phyloP scores from a whole-genome alignment of 441 rosid genomes.

The Pelargonium citronellum region DNA sequence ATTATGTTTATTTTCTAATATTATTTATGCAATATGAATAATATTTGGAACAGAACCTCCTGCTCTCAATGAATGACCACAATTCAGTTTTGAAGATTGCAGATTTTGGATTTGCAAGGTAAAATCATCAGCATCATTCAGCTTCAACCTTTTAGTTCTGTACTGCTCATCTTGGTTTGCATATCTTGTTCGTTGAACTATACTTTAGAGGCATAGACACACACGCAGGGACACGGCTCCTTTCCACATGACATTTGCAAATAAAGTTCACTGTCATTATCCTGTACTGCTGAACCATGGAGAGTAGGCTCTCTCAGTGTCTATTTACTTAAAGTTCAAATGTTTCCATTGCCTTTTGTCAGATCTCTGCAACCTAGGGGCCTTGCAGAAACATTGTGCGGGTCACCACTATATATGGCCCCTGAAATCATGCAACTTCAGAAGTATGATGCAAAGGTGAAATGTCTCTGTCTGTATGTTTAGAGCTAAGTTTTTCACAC shows the following conservation, averaged over 20 bases:
- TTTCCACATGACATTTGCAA: neutral
- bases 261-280: neutral
- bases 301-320: neutral
- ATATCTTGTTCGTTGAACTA: neutral
- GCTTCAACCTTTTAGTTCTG: neutral
- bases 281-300: neutral
- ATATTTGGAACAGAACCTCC: conserved; percentile 75
- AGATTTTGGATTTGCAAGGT: conserved; percentile 99
- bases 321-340: neutral
- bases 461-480: conserved; percentile 16
- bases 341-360: conserved; percentile 26
- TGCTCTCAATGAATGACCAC: conserved; percentile 58
- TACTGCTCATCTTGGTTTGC: neutral
- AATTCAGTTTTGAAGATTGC: conserved; percentile 80
- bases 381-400: conserved; percentile 96
- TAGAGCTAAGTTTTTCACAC: conserved; percentile 8
- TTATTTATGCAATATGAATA: conserved; percentile 27
- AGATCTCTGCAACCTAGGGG: conserved; percentile 92
- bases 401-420: conserved; percentile 99
- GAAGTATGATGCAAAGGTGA: conserved; percentile 96
- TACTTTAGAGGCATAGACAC: neutral
- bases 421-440: conserved; percentile 99
- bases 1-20: conserved; percentile 10
- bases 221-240: neutral
- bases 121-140: conserved; percentile 18